A percentile compares a stretch with the other conserved stretches of the same genome.
Conservation (phyloP, 352 stramenopile species). For the Blastocystis sp. region DNA sequence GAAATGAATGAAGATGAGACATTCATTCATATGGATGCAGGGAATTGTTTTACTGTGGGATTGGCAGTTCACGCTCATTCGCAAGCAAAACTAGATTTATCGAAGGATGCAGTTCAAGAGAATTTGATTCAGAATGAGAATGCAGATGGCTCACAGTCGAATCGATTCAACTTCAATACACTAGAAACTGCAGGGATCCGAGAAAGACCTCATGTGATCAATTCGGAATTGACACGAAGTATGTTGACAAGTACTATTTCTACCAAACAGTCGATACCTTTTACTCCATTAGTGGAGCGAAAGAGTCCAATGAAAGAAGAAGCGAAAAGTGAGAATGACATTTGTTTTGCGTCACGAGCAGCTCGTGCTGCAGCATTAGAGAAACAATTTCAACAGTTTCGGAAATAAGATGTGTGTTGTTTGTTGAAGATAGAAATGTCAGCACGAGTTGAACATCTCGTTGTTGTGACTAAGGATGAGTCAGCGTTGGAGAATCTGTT, state of each 20-base stretch:
- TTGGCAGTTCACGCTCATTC: not conserved
- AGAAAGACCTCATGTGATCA: not conserved
- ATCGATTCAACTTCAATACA: slow-evolving; percentile 42
- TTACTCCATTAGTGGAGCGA: slow-evolving; percentile 13
- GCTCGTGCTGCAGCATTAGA: slow-evolving; percentile 32
- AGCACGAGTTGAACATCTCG: not conserved
- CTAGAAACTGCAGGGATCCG: not conserved
- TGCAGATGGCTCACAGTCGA: not conserved
- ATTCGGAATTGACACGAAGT: not conserved
- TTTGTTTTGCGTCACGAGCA: slow-evolving; percentile 13
- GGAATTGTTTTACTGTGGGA: slow-evolving; percentile 11
- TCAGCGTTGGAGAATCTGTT: not conserved
- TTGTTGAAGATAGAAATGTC: slow-evolving; percentile 10
- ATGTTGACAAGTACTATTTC: slow-evolving; percentile 15
- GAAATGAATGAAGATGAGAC: not conserved
- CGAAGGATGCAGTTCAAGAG: not conserved
- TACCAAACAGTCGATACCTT: not conserved
- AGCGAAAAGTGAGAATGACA: not conserved
- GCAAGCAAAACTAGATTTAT: not conserved
- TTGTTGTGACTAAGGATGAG: not conserved
- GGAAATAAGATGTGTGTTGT: not conserved
- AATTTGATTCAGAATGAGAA: not conserved
- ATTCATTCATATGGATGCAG: slow-evolving; percentile 14
- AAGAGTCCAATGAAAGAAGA: not conserved
- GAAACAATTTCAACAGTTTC: slow-evolving; percentile 36